Percentiles rank a stretch among this genome's conserved stretches.
Evolutionary conservation across 2,329 filamentous ascomycete genomes (phyloP).

Genomic region (Penicillium sp.): DNA sequence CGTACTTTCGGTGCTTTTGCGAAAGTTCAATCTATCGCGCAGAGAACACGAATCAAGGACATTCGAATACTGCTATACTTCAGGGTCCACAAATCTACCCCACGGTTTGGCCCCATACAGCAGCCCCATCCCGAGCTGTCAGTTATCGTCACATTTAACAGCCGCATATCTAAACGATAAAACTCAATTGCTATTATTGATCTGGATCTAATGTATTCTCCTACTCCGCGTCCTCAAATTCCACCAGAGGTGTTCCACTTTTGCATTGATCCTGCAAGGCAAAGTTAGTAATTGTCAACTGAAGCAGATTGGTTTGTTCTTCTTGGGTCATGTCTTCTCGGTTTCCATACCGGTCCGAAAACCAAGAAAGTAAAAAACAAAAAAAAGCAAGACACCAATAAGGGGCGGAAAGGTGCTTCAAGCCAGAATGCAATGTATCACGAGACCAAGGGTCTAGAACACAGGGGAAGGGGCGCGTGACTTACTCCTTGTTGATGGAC

Average conservation of each 20-base stretch:
- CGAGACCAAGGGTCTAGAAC: not conserved
- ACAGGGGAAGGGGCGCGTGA: slow-evolving; percentile 18
- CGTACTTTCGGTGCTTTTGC: not conserved
- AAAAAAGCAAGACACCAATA: not conserved
- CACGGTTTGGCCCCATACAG: not conserved
- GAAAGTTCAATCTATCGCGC: not conserved
- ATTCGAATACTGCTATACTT: not conserved
- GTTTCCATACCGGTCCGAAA: not conserved
- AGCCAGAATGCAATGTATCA: not conserved
- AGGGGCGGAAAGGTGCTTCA: not conserved
- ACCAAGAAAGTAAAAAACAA: not conserved
- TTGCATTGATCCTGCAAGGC: slow-evolving; percentile 68
- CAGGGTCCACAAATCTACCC: not conserved
- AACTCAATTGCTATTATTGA: not conserved
- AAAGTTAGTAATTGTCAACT: slow-evolving; percentile 23
- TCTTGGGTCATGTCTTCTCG: not conserved
- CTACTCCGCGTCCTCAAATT: slow-evolving; percentile 49
- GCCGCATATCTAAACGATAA: not conserved
- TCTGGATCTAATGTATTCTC: not conserved
- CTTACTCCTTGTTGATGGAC: slow-evolving; percentile 73
- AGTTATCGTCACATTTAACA: not conserved
- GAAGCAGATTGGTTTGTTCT: not conserved
- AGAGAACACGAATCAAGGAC: not conserved
- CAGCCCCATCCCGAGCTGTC: not conserved
- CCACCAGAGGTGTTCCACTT: slow-evolving; percentile 69